Evolutionary conservation across 2,329 filamentous ascomycete genomes (phyloP).

Genomic region (Cladosporium oxysporum): DNA sequence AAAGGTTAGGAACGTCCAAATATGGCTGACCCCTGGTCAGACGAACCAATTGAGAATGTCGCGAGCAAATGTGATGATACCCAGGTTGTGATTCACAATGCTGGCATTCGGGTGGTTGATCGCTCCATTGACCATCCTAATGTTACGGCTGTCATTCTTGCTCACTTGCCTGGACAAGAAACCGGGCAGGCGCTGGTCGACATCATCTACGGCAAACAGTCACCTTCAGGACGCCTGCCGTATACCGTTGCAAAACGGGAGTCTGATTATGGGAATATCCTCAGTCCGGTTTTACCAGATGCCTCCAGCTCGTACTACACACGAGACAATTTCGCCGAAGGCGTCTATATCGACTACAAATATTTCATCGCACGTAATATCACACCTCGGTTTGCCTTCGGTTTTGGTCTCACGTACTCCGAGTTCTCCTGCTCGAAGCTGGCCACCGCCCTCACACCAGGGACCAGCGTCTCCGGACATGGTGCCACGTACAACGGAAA

Average conservation of each 20-base stretch:
- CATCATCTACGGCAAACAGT: slow-evolving; percentile 33
- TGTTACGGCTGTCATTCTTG: slow-evolving; percentile 35
- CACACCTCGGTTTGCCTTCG: slow-evolving; percentile 46
- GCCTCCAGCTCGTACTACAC: background rate
- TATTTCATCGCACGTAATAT: slow-evolving; percentile 46
- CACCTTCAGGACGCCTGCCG: slow-evolving; percentile 34
- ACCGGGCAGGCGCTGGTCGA: slow-evolving; percentile 33
- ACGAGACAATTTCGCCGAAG: slow-evolving; percentile 41
- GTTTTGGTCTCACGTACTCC: slow-evolving; percentile 47
- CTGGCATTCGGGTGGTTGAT: slow-evolving; percentile 35
- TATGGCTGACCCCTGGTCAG: slow-evolving; percentile 21
- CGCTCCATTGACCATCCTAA: slow-evolving; percentile 35
- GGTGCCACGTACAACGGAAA: slow-evolving; percentile 58
- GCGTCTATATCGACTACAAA: slow-evolving; percentile 49
- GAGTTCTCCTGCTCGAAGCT: slow-evolving; percentile 43
- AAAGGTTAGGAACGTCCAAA: slow-evolving; percentile 33
- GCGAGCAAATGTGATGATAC: slow-evolving; percentile 35
- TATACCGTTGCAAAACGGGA: slow-evolving; percentile 36
- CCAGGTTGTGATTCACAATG: slow-evolving; percentile 37
- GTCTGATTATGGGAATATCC: slow-evolving; percentile 32
- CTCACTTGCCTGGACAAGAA: slow-evolving; percentile 34
- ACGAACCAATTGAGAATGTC: slow-evolving; percentile 34
- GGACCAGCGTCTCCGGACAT: slow-evolving; percentile 51
- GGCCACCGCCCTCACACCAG: slow-evolving; percentile 45
- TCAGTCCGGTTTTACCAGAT: slow-evolving; percentile 24